Percentiles rank a stretch among this genome's conserved stretches.
These are phyloP conservation scores for Arthrobotrys pseudoclavata DNA, from an alignment of 2,329 filamentous ascomycete species.

Conservation along the genomic window DNA sequence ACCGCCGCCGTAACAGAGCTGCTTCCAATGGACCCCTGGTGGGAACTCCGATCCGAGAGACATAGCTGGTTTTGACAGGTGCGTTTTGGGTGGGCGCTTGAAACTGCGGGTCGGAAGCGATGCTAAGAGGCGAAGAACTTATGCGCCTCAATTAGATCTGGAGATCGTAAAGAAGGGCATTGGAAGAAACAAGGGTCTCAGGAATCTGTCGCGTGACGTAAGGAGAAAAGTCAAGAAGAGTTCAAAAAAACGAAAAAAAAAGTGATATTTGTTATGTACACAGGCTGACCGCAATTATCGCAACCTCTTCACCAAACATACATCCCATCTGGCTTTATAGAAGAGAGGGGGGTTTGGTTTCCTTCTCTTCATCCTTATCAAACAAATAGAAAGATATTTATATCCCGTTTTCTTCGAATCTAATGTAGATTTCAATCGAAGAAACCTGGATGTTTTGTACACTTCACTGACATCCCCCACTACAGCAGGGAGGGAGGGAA, in stretches of 20 bases:
- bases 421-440: background rate
- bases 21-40: slow-evolving; percentile 6
- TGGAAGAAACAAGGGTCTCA: background rate
- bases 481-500: background rate
- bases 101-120: slow-evolving; percentile 14
- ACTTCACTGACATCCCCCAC: background rate
- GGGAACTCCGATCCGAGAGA: slow-evolving; percentile 13
- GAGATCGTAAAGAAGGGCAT: background rate
- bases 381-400: slow-evolving; percentile 6
- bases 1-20: slow-evolving; percentile 3
- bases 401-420: background rate
- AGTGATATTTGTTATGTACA: slow-evolving; percentile 56
- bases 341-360: background rate
- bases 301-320: slow-evolving; percentile 19
- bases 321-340: background rate
- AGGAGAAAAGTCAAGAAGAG: background rate
- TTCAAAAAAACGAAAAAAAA: slow-evolving; percentile 11
- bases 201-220: background rate
- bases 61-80: slow-evolving; percentile 11
- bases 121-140: slow-evolving; percentile 1
- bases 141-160: slow-evolving; percentile 6
- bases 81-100: background rate
- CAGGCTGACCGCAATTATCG: slow-evolving; percentile 26
- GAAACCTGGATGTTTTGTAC: slow-evolving; percentile 1
- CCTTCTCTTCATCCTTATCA: background rate